Evolutionary conservation across 345 rosid genomes (phyloP), one percentile per base, ranked within the genome.

Genomic region (Hirschfeldia incana): DNA sequence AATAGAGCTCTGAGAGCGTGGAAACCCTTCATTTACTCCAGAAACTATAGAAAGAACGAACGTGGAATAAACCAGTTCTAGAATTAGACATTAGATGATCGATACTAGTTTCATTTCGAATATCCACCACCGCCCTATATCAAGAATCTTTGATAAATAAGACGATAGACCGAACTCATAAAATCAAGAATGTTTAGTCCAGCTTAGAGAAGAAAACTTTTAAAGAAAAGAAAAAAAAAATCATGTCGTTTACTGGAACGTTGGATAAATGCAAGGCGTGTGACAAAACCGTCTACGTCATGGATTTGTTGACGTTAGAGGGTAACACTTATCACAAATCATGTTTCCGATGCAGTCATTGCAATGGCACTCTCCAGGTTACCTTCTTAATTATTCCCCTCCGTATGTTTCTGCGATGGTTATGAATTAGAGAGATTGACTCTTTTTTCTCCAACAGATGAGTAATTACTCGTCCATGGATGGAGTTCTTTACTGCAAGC

Each of bases 231-330:
- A 8, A 30, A 2, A 62, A 7, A 42, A 55, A 21, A 21, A 21
- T 21, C 21, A 89, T 92, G 97, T 58, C 97, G 63, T 94, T 94
- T 88, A 92, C 98, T 0, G 98, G 98, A 80, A 94, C 98, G 72
- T 83, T 92, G 78, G 98, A 94, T 84, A 94, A 94, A 70, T 95
- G 99, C 96, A 93, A 93, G 84, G 96, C 96, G 3, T 95, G 99
- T 77, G 97, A 91, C 75, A 92, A 88, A 85, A 94, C 98, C 4
- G 98, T 94, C 29, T 87, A 94, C 49, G 92, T 94, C 13, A 96
- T 95, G 65, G 99, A 95, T 75, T 69, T 91, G 85, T 65, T 95
- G 85, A 83, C 90, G 32, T 83, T 95, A 8, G 99, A 95, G 85
- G 99, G 98, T 10, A 81, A 84, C 17, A 94, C 98, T 78, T 95